Evolutionary conservation across 768 basidiomycete genomes (phyloP).

Genomic region (Coprinopsis sp.): DNA sequence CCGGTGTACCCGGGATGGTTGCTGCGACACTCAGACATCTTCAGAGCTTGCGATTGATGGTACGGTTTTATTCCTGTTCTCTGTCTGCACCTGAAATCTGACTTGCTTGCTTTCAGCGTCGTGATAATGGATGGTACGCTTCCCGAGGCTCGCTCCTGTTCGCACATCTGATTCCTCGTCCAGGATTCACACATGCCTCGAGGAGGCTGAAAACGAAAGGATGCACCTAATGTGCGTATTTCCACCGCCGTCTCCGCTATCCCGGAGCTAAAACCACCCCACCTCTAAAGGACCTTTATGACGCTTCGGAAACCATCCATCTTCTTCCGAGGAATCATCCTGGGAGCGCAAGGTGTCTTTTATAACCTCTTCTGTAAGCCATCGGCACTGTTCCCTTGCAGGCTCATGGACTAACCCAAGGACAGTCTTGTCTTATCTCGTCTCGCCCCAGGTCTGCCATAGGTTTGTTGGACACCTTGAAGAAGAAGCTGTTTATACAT

Average conservation of each 20-base stretch:
- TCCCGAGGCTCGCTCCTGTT: neutral
- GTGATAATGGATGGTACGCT: constrained; percentile 48
- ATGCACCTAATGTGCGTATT: constrained; percentile 83
- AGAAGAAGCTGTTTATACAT: constrained; percentile 92
- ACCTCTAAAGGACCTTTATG: constrained; percentile 80
- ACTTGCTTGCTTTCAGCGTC: constrained; percentile 29
- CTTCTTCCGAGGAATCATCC: constrained; percentile 76
- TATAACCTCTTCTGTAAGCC: constrained; percentile 82
- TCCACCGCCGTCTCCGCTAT: neutral
- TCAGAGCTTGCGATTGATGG: constrained; percentile 83
- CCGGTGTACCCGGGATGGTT: constrained; percentile 97
- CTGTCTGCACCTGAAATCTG: neutral
- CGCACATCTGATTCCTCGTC: constrained; percentile 15
- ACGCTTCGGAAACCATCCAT: constrained; percentile 75
- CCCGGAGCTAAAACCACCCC: constrained; percentile 4
- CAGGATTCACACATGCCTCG: constrained; percentile 91
- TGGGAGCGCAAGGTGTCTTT: constrained; percentile 90
- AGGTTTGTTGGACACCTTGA: constrained; percentile 91
- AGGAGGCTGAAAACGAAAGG: constrained; percentile 96
- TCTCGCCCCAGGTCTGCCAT: constrained; percentile 74
- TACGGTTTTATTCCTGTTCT: constrained; percentile 24
- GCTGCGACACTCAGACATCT: constrained; percentile 85
- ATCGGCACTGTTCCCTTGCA: constrained; percentile 5
- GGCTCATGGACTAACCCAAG: constrained; percentile 5
- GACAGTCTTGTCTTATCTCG: constrained; percentile 70